Evolutionary conservation across 2,329 filamentous ascomycete genomes (phyloP), one percentile per base, ranked within the genome.

Genomic region (Daldinia sp.): DNA sequence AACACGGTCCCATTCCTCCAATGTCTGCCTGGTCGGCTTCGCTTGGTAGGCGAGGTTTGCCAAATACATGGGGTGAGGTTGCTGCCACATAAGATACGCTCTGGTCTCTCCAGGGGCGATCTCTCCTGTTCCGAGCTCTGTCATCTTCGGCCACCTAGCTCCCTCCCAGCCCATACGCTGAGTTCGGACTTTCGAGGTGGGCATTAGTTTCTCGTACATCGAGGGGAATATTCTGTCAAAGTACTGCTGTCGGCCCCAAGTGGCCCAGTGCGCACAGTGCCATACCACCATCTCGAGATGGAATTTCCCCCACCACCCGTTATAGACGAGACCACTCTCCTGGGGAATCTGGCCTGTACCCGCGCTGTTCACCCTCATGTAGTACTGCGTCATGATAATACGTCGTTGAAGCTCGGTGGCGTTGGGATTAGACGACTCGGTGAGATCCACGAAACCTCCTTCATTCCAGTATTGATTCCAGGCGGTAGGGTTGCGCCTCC

Each of bases 31-130:
- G 1, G 72, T 73, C 1, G 75, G 74, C 37, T 70, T 69, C 12
- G 75, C 68, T 20, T 74, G 68, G 58, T 77, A 77, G n/a, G 75
- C 72, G 15, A 76, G 56, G 39, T 74, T 70, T 0, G 73, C 74
- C 9, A 76, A 65, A 28, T 73, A 75, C 67, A 86, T 82, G 0
- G 81, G 79, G 74, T 86, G 84, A 7, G 83, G 84, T 71, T 76
- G 83, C 60, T 86, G 84, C 84, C 84, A 86, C 60, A 86, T 82
- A n/a, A 86, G 75, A 1, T 85, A 75, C 23, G 78, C 80, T 66
- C 86, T 86, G 64, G 86, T 85, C 51, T 82, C 81, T 1, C 84
- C 84, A 0, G 84, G 84, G 0, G 83, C 82, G 57, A 79, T 82
- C 9, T 80, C 76, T 6, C 83, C 84, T 0, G 79, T 81, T 0